Base-by-base conservation (phyloP, 75 land plant species). In the Gnetum montanum region DNA sequence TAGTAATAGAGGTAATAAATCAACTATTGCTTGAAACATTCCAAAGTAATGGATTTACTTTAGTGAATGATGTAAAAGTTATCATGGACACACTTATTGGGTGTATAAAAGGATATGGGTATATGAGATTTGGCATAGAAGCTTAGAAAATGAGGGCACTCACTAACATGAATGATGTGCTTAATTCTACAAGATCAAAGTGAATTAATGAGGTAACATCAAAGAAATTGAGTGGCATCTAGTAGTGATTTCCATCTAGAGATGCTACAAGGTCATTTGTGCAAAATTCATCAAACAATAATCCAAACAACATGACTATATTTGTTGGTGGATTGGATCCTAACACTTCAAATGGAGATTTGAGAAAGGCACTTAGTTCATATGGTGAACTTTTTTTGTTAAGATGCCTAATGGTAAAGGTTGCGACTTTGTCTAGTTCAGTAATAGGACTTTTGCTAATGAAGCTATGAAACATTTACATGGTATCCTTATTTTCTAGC, bases 101-200 rank as follows among this genome's bases (percentile, higher is more conserved):
- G 31, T 61, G 73, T 4, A 68, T 72, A 27, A 67, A 67, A 56
- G 75, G 75, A 24, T 73, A 73, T 68, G 76, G 76, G n/a, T 73
- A 68, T 62, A 73, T 74, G 20, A 64, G 77, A 31, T 74, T 74
- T 59, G 68, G 60, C 1, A 73, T 69, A 54, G 74, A 69, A 13
- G 58, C 26, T 33, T 73, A 74, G 49, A 58, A 46, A 34, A 12
- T 58, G 19, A 54, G 70, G 35, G 76, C 76, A 10, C 58, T 74
- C 68, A 64, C 74, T 12, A 74, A 74, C 25, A 74, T 74, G 78
- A 60, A 70, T 44, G 75, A 70, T 33, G 62, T 70, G 6, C 66
- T 65, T 45, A 70, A 75, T 54, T 70, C 75, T 0, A 65, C 48
- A 25, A 58, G 75, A 49, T 70, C 75, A 2, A 75, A 70, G 78